Evolutionary conservation across 106 monocot species (phyloP), one percentile per base, ranked within the genome.

Genomic region (Phalaenopsis equestris): DNA sequence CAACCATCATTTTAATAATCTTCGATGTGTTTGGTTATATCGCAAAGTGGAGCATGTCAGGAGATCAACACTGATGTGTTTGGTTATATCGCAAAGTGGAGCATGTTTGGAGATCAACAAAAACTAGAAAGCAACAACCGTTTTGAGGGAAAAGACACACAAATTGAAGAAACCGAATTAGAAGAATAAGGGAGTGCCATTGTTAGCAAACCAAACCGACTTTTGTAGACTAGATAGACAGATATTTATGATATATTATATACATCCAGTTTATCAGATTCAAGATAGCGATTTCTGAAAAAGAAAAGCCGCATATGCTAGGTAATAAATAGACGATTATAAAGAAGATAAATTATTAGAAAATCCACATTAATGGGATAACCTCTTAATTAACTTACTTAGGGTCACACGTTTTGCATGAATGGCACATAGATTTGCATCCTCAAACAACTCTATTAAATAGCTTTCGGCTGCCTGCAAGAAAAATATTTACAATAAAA

Each of bases 401-500:
- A 82, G 42, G 19, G 82, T 82, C 24, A 76, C 76, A 8, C 82
- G 82, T 21, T 77, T 82, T n/a, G 82, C 82, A 76, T 82, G 82
- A 24, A 82, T 58, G 12, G 82, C 76, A 67, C 82, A 82, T 10
- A 82, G 56, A 67, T 82, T 46, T 77, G 73, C 61, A 45, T 82
- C 76, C 75, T 82, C 82, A 61, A 82, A 82, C 82, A 82, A 77
- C 46, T 82, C 56, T 24, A 76, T 43, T 56, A 82, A 4, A 82
- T 76, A 82, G 8, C 75, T 64, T 67, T 82, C 82, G 16, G 82
- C 82, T 64, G 82, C 82, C 82, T 82, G 76, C 43, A 76, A 82
- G 61, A 76, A 42, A 73, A 81, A 30, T 21, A 41, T 21, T 18
- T 6, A 21, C n/a, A 9, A 5, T 61, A 21, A 21, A 61, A 61